Percentiles rank a stretch among this genome's conserved stretches.
Conservation (phyloP, 2,329 filamentous ascomycete genomes). For the Hypocrella siamensis region DNA sequence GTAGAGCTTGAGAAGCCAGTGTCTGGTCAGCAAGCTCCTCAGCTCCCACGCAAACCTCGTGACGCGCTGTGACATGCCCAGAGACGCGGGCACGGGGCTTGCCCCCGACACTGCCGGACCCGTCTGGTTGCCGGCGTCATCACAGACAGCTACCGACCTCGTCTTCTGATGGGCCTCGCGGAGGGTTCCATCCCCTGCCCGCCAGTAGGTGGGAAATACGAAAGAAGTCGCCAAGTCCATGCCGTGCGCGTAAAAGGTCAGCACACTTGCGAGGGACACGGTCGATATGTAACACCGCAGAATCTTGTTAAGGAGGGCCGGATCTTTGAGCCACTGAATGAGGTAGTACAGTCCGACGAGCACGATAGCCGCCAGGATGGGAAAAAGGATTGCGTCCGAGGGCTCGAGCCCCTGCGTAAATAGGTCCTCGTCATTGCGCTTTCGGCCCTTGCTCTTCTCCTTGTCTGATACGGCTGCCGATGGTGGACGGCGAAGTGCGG, state of each 20-base stretch:
- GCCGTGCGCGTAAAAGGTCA: conserved; percentile 57
- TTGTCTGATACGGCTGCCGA: conserved; percentile 42
- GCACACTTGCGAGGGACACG: conserved; percentile 63
- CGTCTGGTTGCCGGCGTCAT: conserved; percentile 15
- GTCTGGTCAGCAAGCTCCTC: conserved; percentile 31
- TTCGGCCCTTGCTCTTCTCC: conserved; percentile 22
- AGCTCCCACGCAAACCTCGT: conserved; percentile 27
- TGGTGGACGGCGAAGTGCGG: conserved; percentile 67
- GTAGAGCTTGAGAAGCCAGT: conserved; percentile 33
- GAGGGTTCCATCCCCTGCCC: conserved; percentile 23
- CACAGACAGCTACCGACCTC: conserved; percentile 21
- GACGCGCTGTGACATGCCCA: conserved; percentile 11
- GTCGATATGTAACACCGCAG: conserved; percentile 71
- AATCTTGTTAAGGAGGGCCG: conserved; percentile 65
- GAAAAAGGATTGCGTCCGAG: conserved; percentile 73
- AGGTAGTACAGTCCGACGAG: conserved; percentile 71
- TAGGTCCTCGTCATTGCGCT: conserved; percentile 28
- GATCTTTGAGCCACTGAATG: conserved; percentile 77
- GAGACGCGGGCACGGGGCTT: conserved; percentile 14
- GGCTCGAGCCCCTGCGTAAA: conserved; percentile 37
- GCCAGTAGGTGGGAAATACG: conserved; percentile 60
- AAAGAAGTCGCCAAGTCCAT: conserved; percentile 50
- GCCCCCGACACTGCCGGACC: conserved; percentile 15
- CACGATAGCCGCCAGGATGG: conserved; percentile 56
- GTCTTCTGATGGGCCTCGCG: conserved; percentile 27